Evolutionary conservation across 176 grass and related monocot genomes (phyloP), one percentile per base, ranked within the genome.

Genomic region (Puya raimondii): DNA sequence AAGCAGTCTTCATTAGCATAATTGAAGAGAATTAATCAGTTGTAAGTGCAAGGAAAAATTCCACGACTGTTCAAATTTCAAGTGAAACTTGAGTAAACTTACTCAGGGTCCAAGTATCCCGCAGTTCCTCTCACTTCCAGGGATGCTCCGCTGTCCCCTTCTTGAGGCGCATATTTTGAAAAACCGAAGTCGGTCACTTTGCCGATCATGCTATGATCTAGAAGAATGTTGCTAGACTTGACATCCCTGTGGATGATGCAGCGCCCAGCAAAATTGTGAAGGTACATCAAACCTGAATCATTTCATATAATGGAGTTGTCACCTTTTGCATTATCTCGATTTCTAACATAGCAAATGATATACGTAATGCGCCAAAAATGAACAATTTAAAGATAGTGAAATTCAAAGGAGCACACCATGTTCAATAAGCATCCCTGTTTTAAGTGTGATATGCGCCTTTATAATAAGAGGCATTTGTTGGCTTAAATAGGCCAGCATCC

Each of bases 61-160:
- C 33, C 33, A 42, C 5, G 33, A 73, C 16, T 2, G 23, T 47
- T 63, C 11, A 26, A 63, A 4, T 49, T 23, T 22, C 48, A 73
- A 49, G 11, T 33, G 22, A 64, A 21, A 25, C 48, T 49, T 42
- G 10, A 50, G 17, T 50, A 78, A 83, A 84, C 88, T 76, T 87
- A 91, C 88, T 91, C 88, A 11, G 88, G 88, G 50, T 91, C 88
- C 72, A 91, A 81, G 74, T 87, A 91, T 87, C 88, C 88, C 71
- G 78, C 88, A 51, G 88, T 91, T 63, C 88, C 88, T 72, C 84
- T 84, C 75, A 91, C 88, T 91, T 91, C 88, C 53, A 91, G 83
- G 20, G 84, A 91, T 72, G 84, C 64, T 66, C 77, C 80, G 25
- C 88, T 87, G 64, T 91, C 88, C 64, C 81, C 88, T 64, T 91